Conservation (phyloP, 1,284 basidiomycete genomes). For the Schizophyllum commune region DNA sequence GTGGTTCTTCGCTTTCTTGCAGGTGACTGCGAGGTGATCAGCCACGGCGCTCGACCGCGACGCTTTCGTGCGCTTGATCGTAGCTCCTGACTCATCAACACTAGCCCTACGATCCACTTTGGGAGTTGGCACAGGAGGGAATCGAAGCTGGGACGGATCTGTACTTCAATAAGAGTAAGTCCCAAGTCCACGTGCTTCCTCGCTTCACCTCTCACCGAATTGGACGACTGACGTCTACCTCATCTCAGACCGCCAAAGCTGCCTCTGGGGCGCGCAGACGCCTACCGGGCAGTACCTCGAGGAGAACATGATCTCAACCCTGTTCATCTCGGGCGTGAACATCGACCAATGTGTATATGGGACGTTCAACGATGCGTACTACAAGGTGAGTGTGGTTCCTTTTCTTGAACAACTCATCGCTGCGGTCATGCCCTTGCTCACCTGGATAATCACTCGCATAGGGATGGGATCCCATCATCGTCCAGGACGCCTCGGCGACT, state of each 20-base stretch:
- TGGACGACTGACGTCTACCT: too few species aligned
- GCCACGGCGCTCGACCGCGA: too few species aligned
- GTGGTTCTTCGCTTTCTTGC: too few species aligned
- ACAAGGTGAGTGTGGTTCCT: background rate
- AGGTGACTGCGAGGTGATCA: too few species aligned
- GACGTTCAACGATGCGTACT: background rate
- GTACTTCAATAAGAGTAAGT: conserved; percentile 71
- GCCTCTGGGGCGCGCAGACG: conserved; percentile 55
- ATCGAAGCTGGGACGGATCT: conserved; percentile 48
- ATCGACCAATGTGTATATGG: conserved; percentile 37
- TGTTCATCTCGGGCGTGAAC: conserved; percentile 61
- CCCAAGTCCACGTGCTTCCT: conserved; percentile 8
- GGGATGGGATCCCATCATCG: conserved; percentile 54
- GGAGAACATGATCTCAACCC: conserved; percentile 53
- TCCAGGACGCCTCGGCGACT: conserved; percentile 53
- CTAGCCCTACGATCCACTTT: conserved; percentile 53
- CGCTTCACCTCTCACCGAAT: background rate
- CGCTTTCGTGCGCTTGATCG: too few species aligned
- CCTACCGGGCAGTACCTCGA: conserved; percentile 53
- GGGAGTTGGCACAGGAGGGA: conserved; percentile 46
- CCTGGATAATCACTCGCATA: too few species aligned
- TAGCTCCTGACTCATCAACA: conserved; percentile 14
- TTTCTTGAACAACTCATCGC: too few species aligned
- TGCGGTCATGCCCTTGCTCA: too few species aligned
- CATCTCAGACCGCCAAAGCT: conserved; percentile 56